These are phyloP conservation scores for Sindora glabra DNA, from an alignment of 306 rosid genomes.

Conservation along the genomic window DNA sequence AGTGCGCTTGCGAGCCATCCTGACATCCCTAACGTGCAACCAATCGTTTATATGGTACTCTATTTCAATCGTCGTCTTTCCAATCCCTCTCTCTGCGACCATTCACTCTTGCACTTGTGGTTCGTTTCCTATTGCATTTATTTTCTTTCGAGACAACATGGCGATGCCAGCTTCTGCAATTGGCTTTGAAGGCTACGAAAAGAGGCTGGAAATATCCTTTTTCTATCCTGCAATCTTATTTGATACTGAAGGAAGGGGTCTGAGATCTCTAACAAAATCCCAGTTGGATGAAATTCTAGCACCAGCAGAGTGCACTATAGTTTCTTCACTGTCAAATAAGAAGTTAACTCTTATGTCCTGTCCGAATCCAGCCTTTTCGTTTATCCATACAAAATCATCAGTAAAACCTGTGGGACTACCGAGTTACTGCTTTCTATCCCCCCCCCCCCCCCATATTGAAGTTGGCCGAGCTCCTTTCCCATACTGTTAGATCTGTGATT, in stretches of 20 bases:
- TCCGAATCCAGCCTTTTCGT: slow-evolving; percentile 65
- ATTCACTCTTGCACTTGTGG: slow-evolving; percentile 11
- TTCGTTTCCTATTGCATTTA: not conserved
- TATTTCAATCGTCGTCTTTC: slow-evolving; percentile 41
- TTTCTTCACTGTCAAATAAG: slow-evolving; percentile 43
- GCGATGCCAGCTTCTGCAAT: slow-evolving; percentile 35
- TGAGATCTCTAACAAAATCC: slow-evolving; percentile 40
- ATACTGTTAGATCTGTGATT: slow-evolving; percentile 38
- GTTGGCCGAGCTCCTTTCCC: slow-evolving; percentile 39
- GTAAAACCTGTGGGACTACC: slow-evolving; percentile 70
- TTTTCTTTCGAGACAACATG: slow-evolving; percentile 7
- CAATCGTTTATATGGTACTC: slow-evolving; percentile 23
- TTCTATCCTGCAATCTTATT: slow-evolving; percentile 40
- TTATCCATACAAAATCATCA: slow-evolving; percentile 54
- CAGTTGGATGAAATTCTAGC: slow-evolving; percentile 50
- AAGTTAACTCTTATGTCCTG: slow-evolving; percentile 61
- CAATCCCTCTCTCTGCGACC: slow-evolving; percentile 30
- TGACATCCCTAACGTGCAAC: slow-evolving; percentile 31
- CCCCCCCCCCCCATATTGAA: slow-evolving; percentile 48
- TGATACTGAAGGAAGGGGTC: slow-evolving; percentile 60
- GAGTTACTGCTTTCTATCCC: slow-evolving; percentile 50
- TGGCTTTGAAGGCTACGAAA: slow-evolving; percentile 65
- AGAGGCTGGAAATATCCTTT: slow-evolving; percentile 56
- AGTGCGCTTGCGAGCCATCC: slow-evolving; percentile 91
- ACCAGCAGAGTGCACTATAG: slow-evolving; percentile 68